Percentiles rank a stretch among this genome's conserved stretches.
phyloP scores from a whole-genome alignment of 1,139 yeast species.

The Nakaseomyces sp. region DNA sequence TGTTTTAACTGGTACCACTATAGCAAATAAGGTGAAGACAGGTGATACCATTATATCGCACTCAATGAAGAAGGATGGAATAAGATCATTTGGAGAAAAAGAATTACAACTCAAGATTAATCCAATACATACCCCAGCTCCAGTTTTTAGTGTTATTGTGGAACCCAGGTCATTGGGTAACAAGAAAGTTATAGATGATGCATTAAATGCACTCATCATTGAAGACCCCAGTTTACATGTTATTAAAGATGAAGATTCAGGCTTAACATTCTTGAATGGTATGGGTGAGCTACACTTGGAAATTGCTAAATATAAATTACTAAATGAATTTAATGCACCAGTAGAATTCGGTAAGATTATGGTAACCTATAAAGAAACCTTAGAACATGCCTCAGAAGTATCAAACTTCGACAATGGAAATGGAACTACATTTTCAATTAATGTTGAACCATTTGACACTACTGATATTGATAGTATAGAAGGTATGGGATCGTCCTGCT shows the following conservation, averaged over 20 bases:
- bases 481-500: slow-evolving; percentile 33
- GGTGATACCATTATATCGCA: slow-evolving; percentile 81
- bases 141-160: slow-evolving; percentile 78
- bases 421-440: slow-evolving; percentile 39
- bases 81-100: slow-evolving; percentile 34
- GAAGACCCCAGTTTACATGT: slow-evolving; percentile 79
- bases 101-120: slow-evolving; percentile 47
- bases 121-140: slow-evolving; percentile 84
- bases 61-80: slow-evolving; percentile 41
- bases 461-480: slow-evolving; percentile 31
- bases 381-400: slow-evolving; percentile 27
- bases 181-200: slow-evolving; percentile 55
- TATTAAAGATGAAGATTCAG: slow-evolving; percentile 70
- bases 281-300: slow-evolving; percentile 96
- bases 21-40: slow-evolving; percentile 54
- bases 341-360: slow-evolving; percentile 73
- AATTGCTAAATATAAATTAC: slow-evolving; percentile 68
- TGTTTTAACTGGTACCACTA: slow-evolving; percentile 43
- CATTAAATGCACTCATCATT: slow-evolving; percentile 53
- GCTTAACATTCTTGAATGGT: slow-evolving; percentile 81
- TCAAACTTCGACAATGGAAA: slow-evolving; percentile 22
- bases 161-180: slow-evolving; percentile 85
- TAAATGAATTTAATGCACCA: slow-evolving; percentile 73
- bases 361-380: slow-evolving; percentile 81
- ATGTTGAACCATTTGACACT: slow-evolving; percentile 32